Evolutionary conservation across 257 asterid species (phyloP).

Genomic region (Fraxinus pennsylvanica): DNA sequence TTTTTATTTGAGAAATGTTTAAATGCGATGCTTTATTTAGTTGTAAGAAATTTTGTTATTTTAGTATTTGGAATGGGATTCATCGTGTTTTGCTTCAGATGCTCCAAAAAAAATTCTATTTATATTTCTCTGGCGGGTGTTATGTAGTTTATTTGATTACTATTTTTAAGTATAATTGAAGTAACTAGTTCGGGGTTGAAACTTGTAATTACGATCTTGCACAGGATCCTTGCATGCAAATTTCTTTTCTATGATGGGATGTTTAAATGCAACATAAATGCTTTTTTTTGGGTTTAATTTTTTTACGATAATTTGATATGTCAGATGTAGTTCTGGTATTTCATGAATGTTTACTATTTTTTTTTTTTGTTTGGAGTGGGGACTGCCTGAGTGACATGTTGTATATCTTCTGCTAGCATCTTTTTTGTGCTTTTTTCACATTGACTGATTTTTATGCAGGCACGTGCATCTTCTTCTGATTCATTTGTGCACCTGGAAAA

Average conservation of each 20-base stretch:
- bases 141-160: background rate
- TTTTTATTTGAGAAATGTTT: constrained; percentile 2
- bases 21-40: background rate
- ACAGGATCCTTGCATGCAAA: background rate
- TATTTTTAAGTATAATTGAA: background rate
- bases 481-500: constrained; percentile 59
- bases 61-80: constrained; percentile 9
- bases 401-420: background rate
- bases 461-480: constrained; percentile 74
- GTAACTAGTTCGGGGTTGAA: background rate
- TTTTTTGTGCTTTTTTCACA: constrained; percentile 16
- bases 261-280: background rate
- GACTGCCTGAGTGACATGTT: constrained; percentile 3
- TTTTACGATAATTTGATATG: constrained; percentile 1
- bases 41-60: background rate
- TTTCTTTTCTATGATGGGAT: background rate
- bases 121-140: background rate
- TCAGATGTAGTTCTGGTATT: constrained; percentile 15
- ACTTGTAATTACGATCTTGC: no score
- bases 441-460: constrained; percentile 36
- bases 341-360: background rate
- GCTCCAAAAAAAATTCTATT: constrained; percentile 1
- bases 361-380: background rate
- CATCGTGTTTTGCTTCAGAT: background rate
- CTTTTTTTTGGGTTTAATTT: background rate